Percentiles rank a stretch among this genome's conserved stretches.
Evolutionary conservation across 805 yeast species (phyloP).

Genomic region (Yamadazyma nakazawae): DNA sequence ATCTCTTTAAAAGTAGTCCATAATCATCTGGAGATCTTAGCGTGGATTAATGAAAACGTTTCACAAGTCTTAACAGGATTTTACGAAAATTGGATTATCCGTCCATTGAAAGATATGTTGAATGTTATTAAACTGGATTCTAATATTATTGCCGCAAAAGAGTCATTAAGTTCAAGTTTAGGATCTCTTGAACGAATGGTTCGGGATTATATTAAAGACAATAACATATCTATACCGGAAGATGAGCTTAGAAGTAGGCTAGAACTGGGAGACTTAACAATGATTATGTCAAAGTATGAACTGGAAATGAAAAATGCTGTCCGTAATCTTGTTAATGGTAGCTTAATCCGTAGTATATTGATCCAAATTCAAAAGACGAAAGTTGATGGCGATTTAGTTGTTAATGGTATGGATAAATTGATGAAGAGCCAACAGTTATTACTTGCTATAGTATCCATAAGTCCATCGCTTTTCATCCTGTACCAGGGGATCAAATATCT

Average conservation of each 20-base stretch:
- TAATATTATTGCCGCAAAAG: slow-evolving; percentile 66
- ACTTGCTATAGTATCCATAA: slow-evolving; percentile 86
- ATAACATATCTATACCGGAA: slow-evolving; percentile 5
- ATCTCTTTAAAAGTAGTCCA: slow-evolving; percentile 41
- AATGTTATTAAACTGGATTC: slow-evolving; percentile 79
- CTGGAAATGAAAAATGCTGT: slow-evolving; percentile 68
- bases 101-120: slow-evolving; percentile 69
- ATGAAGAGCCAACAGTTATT: slow-evolving; percentile 89
- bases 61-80: slow-evolving; percentile 66
- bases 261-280: slow-evolving; percentile 71
- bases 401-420: slow-evolving; percentile 85
- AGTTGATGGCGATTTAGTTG: slow-evolving; percentile 90
- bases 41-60: slow-evolving; percentile 58
- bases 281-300: slow-evolving; percentile 80
- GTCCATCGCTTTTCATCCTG: slow-evolving; percentile 67
- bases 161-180: slow-evolving; percentile 73
- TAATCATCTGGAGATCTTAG: slow-evolving; percentile 49
- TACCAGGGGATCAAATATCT: slow-evolving; percentile 45
- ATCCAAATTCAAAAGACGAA: slow-evolving; percentile 95
- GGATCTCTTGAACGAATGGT: slow-evolving; percentile 87
- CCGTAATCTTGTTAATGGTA: slow-evolving; percentile 60
- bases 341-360: slow-evolving; percentile 68
- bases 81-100: slow-evolving; percentile 77
- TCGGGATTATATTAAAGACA: slow-evolving; percentile 49
- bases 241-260: slow-evolving; percentile 46